Conservation (phyloP, 2,329 filamentous ascomycete species). For the Cadophora malorum region DNA sequence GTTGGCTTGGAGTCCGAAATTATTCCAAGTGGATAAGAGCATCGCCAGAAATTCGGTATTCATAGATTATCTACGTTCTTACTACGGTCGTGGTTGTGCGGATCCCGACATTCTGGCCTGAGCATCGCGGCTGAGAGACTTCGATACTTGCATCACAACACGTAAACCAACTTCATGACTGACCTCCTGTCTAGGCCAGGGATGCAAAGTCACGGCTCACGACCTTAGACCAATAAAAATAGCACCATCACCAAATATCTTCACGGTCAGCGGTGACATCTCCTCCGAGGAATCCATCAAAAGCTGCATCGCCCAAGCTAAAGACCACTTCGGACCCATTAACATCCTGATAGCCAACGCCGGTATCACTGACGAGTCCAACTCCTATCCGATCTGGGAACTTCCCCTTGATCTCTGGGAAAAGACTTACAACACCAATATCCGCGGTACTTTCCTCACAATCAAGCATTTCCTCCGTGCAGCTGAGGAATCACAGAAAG, state of each 20-base stretch:
- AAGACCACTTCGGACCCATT: conserved; percentile 54
- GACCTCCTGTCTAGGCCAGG: conserved; percentile 45
- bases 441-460: conserved; percentile 59
- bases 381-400: conserved; percentile 58
- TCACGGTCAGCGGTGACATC: conserved; percentile 54
- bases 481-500: conserved; percentile 49
- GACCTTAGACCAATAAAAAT: conserved; percentile 51
- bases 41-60: neutral
- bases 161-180: neutral
- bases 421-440: conserved; percentile 55
- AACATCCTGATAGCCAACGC: conserved; percentile 61
- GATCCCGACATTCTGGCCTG: no score
- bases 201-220: conserved; percentile 60
- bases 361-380: conserved; percentile 57
- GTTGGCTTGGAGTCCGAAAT: neutral
- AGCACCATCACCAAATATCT: conserved; percentile 46
- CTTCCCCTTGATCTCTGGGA: conserved; percentile 59
- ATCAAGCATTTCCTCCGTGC: conserved; percentile 60
- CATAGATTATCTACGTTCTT: neutral
- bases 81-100: no score
- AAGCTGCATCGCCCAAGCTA: conserved; percentile 50
- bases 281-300: conserved; percentile 54
- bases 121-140: no score
- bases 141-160: neutral
- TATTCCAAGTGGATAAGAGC: neutral